Evolutionary conservation across 148 eudicot species (phyloP).

Genomic region (Amaranthus hypochondriacus): DNA sequence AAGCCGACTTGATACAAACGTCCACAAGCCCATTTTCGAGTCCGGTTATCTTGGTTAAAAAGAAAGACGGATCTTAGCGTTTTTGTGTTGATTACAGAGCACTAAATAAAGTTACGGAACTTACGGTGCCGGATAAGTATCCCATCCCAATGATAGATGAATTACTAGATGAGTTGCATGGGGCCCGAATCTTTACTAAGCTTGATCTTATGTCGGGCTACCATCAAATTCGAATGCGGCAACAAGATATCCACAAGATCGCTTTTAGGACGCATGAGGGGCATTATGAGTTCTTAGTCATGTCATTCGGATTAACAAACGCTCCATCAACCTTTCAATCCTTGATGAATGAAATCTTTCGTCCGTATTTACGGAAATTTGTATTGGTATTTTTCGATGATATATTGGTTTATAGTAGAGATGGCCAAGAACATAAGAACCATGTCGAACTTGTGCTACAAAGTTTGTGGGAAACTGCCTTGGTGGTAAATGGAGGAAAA

Average conservation of each 20-base stretch:
- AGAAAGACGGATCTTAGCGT: neutral
- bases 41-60: neutral
- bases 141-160: neutral
- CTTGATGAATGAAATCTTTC: neutral
- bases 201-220: neutral
- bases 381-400: neutral
- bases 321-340: slow-evolving; percentile 4
- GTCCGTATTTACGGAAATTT: neutral
- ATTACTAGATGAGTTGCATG: slow-evolving; percentile 7
- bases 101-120: no score
- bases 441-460: neutral
- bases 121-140: neutral
- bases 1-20: neutral
- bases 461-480: neutral
- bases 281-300: neutral
- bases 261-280: neutral
- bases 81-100: neutral
- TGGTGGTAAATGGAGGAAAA: neutral
- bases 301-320: neutral
- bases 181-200: neutral
- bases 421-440: neutral
- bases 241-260: neutral
- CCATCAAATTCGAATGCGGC: neutral
- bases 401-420: neutral
- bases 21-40: neutral